Percentiles rank a stretch among this genome's conserved stretches.
Conservation (phyloP, 2,329 filamentous ascomycete genomes). For the Penicillium sp. region DNA sequence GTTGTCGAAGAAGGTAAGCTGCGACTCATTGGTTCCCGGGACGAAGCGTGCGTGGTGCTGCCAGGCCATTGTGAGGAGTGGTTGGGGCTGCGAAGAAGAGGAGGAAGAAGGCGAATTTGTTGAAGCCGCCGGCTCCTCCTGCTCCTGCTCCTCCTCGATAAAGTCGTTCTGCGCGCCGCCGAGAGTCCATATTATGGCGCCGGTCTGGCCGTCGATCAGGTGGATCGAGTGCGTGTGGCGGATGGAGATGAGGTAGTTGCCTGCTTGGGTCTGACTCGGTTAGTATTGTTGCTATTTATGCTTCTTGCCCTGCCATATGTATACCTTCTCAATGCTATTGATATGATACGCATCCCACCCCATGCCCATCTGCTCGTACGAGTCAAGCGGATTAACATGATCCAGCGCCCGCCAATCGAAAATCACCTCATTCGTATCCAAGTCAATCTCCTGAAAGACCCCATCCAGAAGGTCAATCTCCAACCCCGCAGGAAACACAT, state of each 20-base stretch:
- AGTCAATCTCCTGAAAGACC: conserved; percentile 14
- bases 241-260: conserved; percentile 18
- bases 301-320: neutral
- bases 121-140: neutral
- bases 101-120: neutral
- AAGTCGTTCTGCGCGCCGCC: conserved; percentile 15
- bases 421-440: conserved; percentile 14
- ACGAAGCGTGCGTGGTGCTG: conserved; percentile 15
- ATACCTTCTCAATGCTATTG: conserved; percentile 19
- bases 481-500: neutral
- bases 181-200: conserved; percentile 13
- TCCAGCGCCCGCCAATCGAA: conserved; percentile 16
- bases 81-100: neutral
- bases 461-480: conserved; percentile 10
- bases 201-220: conserved; percentile 11
- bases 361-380: conserved; percentile 10
- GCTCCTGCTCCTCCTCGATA: neutral
- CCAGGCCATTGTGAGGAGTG: conserved; percentile 14
- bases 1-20: conserved; percentile 18
- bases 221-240: conserved; percentile 15
- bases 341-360: conserved; percentile 19
- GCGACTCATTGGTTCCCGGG: conserved; percentile 9
- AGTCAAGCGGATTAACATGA: conserved; percentile 13
- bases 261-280: conserved; percentile 15
- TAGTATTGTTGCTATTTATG: neutral